Base-by-base conservation (phyloP, 2,329 filamentous ascomycete species). In the Alternaria viburni region DNA sequence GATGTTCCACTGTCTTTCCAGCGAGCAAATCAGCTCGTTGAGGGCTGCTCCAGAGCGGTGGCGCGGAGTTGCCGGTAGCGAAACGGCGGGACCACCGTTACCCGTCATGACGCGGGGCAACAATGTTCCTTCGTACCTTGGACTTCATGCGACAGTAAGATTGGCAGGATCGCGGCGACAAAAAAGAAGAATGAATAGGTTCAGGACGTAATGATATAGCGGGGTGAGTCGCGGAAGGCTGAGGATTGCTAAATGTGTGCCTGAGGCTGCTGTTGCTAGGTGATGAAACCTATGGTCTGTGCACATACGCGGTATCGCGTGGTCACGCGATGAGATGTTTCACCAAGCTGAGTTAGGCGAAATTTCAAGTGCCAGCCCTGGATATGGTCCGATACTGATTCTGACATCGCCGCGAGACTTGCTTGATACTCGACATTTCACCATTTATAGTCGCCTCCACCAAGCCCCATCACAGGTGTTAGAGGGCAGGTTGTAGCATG, bases 1-100 rank as follows among this genome's bases (percentile, higher is more conserved):
- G 0, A 79, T 13, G 3, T 64, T 62, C 65, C 69, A 76, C n/a
- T 66, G 21, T 3, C 46, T 15, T 43, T 78, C 70, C 4, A 80
- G 41, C 2, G 52, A 57, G 19, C 45, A 47, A 28, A 79, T 67
- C 15, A 71, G 54, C 2, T 59, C 11, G 43, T 72, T 36, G 6
- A 79, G 62, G 5, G 32, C 63, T 21, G 62, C 64, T 50, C 67
- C 69, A 43, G 56, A 41, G 19, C 52, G 62, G 11, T 64, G 70
- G 26, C 60, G 69, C 58, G 68, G 68, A 56, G 68, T 74, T 17
- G 47, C 56, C 56, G 56, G 57, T 59, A 43, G 41, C 47, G 59
- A 45, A 45, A 44, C 44, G 30, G 55, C 43, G 19, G 58, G 23
- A 55, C 57, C 61, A 60, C 43, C 55, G 25, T 49, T 54, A 43